These are phyloP conservation scores for Nitzschia sp. DNA, from an alignment of 108 stramenopile genomes.

Conservation along the genomic window DNA sequence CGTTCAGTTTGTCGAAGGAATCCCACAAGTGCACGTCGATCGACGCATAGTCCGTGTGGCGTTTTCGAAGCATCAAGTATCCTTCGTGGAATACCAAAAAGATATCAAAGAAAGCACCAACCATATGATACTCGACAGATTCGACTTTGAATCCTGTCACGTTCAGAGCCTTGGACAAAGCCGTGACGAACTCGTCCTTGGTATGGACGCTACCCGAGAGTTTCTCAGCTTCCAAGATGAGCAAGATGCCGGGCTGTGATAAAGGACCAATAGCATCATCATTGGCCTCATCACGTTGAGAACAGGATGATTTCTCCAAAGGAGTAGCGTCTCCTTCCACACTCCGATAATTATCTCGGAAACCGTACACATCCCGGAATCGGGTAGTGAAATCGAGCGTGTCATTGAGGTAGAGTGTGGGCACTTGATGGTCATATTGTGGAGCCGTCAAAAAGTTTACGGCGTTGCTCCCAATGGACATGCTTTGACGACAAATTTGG, in stretches of 20 bases:
- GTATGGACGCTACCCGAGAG: conserved; percentile 23
- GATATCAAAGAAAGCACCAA: too few species aligned
- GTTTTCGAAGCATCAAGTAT: background rate
- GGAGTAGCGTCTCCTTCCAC: background rate
- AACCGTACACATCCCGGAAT: conserved; percentile 11
- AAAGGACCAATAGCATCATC: conserved; percentile 31
- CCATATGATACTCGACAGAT: background rate
- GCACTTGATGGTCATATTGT: conserved; percentile 21
- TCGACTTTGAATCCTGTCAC: background rate
- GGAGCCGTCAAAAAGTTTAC: conserved; percentile 36
- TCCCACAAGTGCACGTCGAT: conserved; percentile 3
- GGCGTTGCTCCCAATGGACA: conserved; percentile 50
- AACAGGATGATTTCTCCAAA: background rate
- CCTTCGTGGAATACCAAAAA: background rate
- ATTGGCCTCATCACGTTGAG: conserved; percentile 34
- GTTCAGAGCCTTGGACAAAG: background rate
- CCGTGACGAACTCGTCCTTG: background rate
- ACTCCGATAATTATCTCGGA: conserved; percentile 8
- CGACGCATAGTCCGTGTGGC: background rate
- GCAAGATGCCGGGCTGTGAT: conserved; percentile 30
- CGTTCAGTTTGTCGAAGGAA: conserved; percentile 13
- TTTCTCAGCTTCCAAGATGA: conserved; percentile 67
- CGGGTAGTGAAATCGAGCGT: conserved; percentile 2
- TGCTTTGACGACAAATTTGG: conserved; percentile 64
- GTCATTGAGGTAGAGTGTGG: conserved; percentile 18